Conservation (phyloP, 1,284 basidiomycete genomes). For the Psilocybe mexicana region DNA sequence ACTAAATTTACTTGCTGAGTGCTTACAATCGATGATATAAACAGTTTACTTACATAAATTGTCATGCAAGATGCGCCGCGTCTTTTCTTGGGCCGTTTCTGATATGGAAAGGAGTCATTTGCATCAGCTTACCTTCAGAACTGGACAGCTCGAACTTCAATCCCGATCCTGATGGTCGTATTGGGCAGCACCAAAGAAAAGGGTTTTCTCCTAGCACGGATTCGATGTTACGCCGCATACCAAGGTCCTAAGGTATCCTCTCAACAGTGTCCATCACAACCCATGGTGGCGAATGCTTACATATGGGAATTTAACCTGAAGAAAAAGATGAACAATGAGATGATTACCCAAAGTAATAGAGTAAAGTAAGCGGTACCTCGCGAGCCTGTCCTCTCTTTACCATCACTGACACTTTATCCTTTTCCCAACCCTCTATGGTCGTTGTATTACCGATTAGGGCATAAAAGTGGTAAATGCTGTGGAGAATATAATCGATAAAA, state of each 20-base stretch:
- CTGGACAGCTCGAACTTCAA: constrained; percentile 73
- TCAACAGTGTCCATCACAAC: neutral
- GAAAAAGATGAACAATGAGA: constrained; percentile 2
- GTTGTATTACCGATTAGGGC: constrained; percentile 84
- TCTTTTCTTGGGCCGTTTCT: constrained; percentile 7
- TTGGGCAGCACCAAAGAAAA: constrained; percentile 84
- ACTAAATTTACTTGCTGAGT: constrained; percentile 7
- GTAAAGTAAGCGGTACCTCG: constrained; percentile 50
- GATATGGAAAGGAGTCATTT: constrained; percentile 32
- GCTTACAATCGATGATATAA: constrained; percentile 14
- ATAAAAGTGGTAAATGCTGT: constrained; percentile 86
- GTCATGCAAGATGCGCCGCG: constrained; percentile 19
- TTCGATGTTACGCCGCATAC: constrained; percentile 68
- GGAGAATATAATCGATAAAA: neutral
- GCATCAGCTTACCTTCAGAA: constrained; percentile 79
- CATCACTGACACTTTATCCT: constrained; percentile 89
- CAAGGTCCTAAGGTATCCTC: constrained; percentile 64
- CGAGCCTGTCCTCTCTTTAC: constrained; percentile 84
- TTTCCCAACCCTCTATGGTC: constrained; percentile 98
- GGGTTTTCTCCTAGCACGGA: constrained; percentile 78
- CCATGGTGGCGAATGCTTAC: constrained; percentile 45
- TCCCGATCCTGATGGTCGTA: constrained; percentile 67
- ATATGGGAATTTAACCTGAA: constrained; percentile 89
- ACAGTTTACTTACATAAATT: constrained; percentile 11
- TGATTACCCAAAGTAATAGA: neutral